These are phyloP conservation scores for Fusarium globosum DNA, from an alignment of 2,329 filamentous ascomycete species.

Conservation along the genomic window DNA sequence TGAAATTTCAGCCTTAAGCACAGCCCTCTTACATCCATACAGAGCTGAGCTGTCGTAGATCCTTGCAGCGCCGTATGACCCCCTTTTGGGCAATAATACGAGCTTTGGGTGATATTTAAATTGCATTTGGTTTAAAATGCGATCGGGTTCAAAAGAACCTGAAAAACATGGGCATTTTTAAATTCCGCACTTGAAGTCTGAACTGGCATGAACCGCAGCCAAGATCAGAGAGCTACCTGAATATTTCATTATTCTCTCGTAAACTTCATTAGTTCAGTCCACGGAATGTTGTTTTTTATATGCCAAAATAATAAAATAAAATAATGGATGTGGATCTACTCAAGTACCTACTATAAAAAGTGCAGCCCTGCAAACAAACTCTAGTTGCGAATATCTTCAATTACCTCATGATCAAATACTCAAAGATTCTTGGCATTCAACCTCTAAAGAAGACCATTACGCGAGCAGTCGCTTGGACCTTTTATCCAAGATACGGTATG, in stretches of 20 bases:
- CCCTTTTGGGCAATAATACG: background rate
- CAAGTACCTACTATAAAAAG: background rate
- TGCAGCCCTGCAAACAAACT: background rate
- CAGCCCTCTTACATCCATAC: constrained; percentile 10
- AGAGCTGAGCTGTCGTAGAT: background rate
- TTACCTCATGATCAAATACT: background rate
- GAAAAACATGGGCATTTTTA: background rate
- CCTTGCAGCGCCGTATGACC: background rate
- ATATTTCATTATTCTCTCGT: accelerated
- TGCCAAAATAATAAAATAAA: no score
- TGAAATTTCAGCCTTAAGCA: constrained; percentile 6
- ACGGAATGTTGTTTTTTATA: no score
- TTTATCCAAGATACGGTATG: background rate
- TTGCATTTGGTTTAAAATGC: background rate
- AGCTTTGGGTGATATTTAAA: background rate
- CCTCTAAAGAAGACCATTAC: background rate
- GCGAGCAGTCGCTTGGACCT: background rate
- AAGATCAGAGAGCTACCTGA: background rate
- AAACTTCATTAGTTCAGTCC: background rate
- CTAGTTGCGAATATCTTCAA: background rate
- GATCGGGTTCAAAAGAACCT: background rate
- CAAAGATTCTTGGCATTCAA: background rate
- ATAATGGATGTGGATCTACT: background rate
- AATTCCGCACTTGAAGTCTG: background rate
- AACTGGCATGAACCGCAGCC: background rate